These are phyloP conservation scores for Diphasiastrum complanatum DNA, from an alignment of 83 land plant genomes.

Conservation along the genomic window DNA sequence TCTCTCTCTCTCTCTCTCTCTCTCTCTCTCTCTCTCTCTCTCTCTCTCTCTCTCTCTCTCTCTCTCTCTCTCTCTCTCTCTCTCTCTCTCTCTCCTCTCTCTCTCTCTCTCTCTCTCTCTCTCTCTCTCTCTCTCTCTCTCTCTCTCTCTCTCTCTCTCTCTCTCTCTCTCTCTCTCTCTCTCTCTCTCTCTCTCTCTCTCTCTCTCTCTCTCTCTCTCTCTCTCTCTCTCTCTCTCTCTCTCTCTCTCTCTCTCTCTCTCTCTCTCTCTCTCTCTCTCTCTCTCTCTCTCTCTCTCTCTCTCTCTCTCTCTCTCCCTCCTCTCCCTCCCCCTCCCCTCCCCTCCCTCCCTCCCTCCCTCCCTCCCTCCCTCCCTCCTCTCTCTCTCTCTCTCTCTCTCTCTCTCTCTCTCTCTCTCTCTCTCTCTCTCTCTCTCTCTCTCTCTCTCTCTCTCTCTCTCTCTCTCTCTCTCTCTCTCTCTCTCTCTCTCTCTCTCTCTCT, in stretches of 20 bases:
- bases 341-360: background rate
- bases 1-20: background rate
- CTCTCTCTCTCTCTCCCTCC: constrained; percentile 4
- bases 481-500: too few relatives aligned
- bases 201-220: background rate
- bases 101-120: background rate
- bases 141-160: background rate
- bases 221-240: background rate
- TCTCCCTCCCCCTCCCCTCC: background rate
- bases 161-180: background rate
- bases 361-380: background rate
- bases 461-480: too few relatives aligned
- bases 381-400: too few relatives aligned
- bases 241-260: background rate
- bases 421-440: too few relatives aligned
- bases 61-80: constrained; percentile 11
- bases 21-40: background rate
- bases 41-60: background rate
- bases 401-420: too few relatives aligned
- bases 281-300: background rate
- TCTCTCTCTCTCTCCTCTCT: constrained; percentile 13
- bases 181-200: constrained; percentile 4
- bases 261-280: background rate
- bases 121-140: constrained; percentile 3
- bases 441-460: too few relatives aligned